Evolutionary conservation across 306 rosid genomes (phyloP).

Genomic region (Casuarina cunninghamiana): DNA sequence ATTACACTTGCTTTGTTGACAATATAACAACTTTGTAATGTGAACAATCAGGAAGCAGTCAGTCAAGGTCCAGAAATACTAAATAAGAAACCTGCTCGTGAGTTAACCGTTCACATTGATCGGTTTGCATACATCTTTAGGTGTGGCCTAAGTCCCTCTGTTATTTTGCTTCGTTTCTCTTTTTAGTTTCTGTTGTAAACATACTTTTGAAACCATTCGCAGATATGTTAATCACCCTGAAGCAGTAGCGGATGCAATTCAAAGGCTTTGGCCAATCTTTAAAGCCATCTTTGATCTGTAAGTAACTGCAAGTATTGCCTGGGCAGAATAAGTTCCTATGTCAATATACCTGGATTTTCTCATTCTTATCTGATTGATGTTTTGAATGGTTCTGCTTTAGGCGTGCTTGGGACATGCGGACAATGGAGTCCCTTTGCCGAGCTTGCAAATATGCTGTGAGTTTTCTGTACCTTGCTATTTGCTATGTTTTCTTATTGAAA

Average conservation of each 20-base stretch:
- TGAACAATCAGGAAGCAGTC: conserved; percentile 73
- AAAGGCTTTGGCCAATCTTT: conserved; percentile 93
- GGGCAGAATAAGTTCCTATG: conserved; percentile 2
- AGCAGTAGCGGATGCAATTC: conserved; percentile 98
- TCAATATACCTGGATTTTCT: not conserved
- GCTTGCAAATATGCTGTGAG: conserved; percentile 99
- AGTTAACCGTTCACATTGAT: conserved; percentile 92
- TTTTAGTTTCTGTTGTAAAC: conserved; percentile 30
- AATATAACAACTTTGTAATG: conserved; percentile 25
- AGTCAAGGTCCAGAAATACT: conserved; percentile 77
- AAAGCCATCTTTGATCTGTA: conserved; percentile 95
- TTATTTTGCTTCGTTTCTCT: conserved; percentile 16
- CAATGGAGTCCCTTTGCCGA: conserved; percentile 99
- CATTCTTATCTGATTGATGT: conserved; percentile 23
- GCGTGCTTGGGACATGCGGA: conserved; percentile 99
- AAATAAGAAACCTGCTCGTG: conserved; percentile 78
- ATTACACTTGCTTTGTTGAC: conserved; percentile 15
- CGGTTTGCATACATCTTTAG: conserved; percentile 96
- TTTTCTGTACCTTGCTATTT: conserved; percentile 32
- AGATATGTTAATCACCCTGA: conserved; percentile 95
- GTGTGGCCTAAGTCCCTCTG: conserved; percentile 42
- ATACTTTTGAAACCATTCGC: conserved; percentile 29
- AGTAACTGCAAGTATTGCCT: conserved; percentile 37
- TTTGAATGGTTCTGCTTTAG: conserved; percentile 44
- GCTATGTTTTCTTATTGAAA: conserved; percentile 16